These are phyloP conservation scores for Solanum tarapatanum DNA, from an alignment of 257 asterid genomes.

Conservation along the genomic window DNA sequence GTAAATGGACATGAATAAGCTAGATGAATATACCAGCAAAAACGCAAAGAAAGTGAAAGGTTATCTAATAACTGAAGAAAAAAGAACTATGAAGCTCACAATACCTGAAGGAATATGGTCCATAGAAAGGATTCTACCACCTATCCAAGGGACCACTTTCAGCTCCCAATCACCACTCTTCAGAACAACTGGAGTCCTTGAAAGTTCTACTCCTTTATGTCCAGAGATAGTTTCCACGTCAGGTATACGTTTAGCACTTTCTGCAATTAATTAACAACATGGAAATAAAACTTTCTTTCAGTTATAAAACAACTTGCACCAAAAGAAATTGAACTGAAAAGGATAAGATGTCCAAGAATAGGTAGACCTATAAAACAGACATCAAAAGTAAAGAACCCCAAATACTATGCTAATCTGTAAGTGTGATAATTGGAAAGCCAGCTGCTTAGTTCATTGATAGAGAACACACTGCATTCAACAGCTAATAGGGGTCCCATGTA, in stretches of 20 bases:
- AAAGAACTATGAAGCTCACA: not conserved
- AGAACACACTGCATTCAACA: not conserved
- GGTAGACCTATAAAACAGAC: not conserved
- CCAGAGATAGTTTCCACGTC: constrained; percentile 45
- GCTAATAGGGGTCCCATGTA: not conserved
- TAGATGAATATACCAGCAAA: too few species aligned
- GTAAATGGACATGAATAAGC: too few species aligned
- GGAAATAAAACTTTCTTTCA: not conserved
- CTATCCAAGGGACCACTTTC: constrained; percentile 90
- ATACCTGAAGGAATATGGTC: constrained; percentile 85
- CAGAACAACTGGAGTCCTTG: constrained; percentile 60
- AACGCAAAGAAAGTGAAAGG: too few species aligned
- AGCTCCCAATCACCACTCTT: constrained; percentile 82
- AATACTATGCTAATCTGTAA: not conserved
- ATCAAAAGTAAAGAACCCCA: not conserved
- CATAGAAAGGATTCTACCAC: constrained; percentile 94
- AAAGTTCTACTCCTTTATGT: constrained; percentile 66
- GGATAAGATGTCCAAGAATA: not conserved
- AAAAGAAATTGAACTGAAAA: not conserved
- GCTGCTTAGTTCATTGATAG: not conserved
- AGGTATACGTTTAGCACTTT: constrained; percentile 54
- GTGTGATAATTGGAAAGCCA: not conserved
- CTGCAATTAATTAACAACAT: constrained; percentile 26
- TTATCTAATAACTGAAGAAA: too few species aligned
- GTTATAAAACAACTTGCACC: not conserved